Base-by-base conservation (phyloP, 352 stramenopile species). In the Phytopythium vexans region DNA sequence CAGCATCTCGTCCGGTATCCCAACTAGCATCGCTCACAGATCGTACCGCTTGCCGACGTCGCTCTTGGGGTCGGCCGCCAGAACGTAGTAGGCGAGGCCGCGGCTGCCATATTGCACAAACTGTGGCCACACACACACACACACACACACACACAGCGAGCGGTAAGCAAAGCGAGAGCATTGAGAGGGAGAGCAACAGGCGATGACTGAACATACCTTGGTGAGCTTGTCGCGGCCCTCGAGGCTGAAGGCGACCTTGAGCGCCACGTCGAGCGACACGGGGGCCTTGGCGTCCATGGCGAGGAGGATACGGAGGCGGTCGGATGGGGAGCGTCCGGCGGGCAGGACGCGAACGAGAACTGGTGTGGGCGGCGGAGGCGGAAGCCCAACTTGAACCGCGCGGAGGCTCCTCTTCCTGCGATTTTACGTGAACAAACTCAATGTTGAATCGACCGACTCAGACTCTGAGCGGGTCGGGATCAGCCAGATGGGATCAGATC, bases 161-260 rank as follows among this genome's bases (percentile, higher is more conserved):
- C n/a, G n/a, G n/a, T n/a, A 27, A 27, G 21, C 21, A 27, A 27
- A 27, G 21, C 21, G 21, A 27, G 21, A 27, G 2, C 14, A 43
- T 3, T 9, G 31, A 12, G 14, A 44, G 16, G 34, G 31, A 38
- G 32, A 37, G 15, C 8, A 39, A 35, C 2, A 5, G 4, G 31
- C 21, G 21, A 27, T 2, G 21, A 27, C 21, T 8, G 27, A 21
- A n/a, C 50, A n/a, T n/a, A 93, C 72, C 70, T 95, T 95, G 63
- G 82, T 89, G 62, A 95, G 73, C 61, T 95, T 95, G 64, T 95
- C 86, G 54, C 86, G 77, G 32, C 86, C 86, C 49, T 95, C 86
- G 21, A 95, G 69, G 57, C 69, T 82, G 64, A 89, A 93, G 39
- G 77, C 79, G 12, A 93, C 67, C 53, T 87, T 72, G 11, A 82